phyloP scores from a whole-genome alignment of 306 rosid species.

The Sophora flavescens region DNA sequence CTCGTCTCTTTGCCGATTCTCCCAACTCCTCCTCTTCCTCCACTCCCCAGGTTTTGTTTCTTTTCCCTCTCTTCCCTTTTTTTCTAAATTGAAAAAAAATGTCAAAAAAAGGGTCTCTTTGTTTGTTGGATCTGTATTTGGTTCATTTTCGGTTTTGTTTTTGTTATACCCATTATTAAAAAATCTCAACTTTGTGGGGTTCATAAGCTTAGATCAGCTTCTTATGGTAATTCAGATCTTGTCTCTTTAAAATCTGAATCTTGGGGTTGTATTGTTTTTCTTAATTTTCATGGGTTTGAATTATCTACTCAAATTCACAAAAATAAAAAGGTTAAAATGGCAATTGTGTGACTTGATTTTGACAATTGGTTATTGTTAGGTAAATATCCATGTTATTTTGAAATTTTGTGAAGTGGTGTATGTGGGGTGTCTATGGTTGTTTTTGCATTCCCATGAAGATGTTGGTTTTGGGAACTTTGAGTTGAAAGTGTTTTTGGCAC shows the following conservation, averaged over 20 bases:
- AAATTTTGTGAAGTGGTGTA: neutral
- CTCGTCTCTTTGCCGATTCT: slow-evolving; percentile 58
- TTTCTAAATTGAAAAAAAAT: neutral
- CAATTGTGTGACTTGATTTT: slow-evolving; percentile 8
- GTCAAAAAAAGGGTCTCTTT: neutral
- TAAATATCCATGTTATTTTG: neutral
- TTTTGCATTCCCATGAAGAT: neutral
- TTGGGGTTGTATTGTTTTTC: slow-evolving; percentile 5
- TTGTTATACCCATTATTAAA: neutral
- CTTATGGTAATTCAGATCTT: slow-evolving; percentile 51
- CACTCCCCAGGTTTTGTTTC: slow-evolving; percentile 49
- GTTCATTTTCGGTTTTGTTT: neutral
- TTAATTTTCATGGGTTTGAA: slow-evolving; percentile 23
- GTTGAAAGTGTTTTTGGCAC: neutral
- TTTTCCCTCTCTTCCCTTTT: neutral
- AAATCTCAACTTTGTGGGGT: slow-evolving; percentile 44
- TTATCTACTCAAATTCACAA: slow-evolving; percentile 6
- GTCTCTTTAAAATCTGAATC: slow-evolving; percentile 16
- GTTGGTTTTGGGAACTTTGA: neutral
- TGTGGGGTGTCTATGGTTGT: slow-evolving; percentile 8
- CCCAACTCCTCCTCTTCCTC: slow-evolving; percentile 42
- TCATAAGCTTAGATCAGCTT: slow-evolving; percentile 31
- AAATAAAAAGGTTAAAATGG: neutral
- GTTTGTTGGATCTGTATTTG: slow-evolving; percentile 21
- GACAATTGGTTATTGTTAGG: neutral